Percentiles rank a stretch among this genome's conserved stretches.
phyloP scores from a whole-genome alignment of 768 basidiomycete species.

The Boletus pseudo-olivaceus region DNA sequence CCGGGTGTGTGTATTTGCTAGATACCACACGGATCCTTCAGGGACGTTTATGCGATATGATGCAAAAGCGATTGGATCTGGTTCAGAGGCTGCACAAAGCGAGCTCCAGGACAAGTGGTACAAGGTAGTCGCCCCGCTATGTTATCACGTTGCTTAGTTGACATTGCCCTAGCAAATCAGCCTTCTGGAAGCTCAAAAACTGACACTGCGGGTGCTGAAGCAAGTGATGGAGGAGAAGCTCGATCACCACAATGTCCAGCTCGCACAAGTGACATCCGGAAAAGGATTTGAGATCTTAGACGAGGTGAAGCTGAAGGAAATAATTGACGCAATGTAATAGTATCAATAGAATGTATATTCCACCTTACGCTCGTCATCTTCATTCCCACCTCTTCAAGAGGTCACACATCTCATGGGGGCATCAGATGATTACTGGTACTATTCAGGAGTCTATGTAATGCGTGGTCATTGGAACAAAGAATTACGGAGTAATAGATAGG shows the following conservation, averaged over 20 bases:
- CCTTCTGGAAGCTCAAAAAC: slow-evolving; percentile 78
- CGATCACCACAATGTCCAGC: slow-evolving; percentile 97
- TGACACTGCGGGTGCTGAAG: slow-evolving; percentile 88
- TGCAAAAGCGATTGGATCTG: slow-evolving; percentile 97
- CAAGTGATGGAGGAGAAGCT: slow-evolving; percentile 99
- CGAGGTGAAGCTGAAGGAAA: slow-evolving; percentile 73
- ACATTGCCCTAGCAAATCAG: slow-evolving; percentile 75
- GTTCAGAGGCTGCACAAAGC: slow-evolving; percentile 95
- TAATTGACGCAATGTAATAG: slow-evolving; percentile 79
- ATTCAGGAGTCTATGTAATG: slow-evolving; percentile 3
- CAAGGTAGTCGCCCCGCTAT: slow-evolving; percentile 51
- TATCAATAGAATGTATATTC: slow-evolving; percentile 16
- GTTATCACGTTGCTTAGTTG: slow-evolving; percentile 1
- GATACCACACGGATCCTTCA: slow-evolving; percentile 97
- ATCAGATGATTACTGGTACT: background rate
- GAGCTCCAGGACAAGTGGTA: slow-evolving; percentile 98
- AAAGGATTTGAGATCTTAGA: slow-evolving; percentile 89
- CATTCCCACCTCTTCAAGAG: background rate
- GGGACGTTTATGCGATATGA: slow-evolving; percentile 96
- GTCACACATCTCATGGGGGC: background rate
- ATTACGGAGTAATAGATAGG: slow-evolving; percentile 21
- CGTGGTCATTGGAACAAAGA: background rate
- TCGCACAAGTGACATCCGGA: slow-evolving; percentile 86
- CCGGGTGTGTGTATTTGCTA: slow-evolving; percentile 29
- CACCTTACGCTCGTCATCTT: background rate